phyloP scores from a whole-genome alignment of 495 filamentous ascomycete species.

The Mycothermus thermophilus region DNA sequence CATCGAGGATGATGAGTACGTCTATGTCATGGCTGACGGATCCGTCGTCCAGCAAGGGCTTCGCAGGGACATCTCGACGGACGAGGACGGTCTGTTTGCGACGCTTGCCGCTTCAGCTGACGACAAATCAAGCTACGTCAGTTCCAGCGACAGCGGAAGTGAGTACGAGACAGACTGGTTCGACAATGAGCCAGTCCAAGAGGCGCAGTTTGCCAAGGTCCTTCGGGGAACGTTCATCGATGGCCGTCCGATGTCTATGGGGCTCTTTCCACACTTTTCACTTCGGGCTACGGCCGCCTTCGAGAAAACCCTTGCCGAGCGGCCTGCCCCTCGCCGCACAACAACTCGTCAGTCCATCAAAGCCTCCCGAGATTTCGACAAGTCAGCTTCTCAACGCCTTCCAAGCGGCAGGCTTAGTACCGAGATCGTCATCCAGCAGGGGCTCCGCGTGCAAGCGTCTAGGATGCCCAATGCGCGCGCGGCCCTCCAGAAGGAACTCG shows the following conservation, averaged over 20 bases:
- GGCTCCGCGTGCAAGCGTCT: conserved; percentile 9
- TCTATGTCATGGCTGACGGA: conserved; percentile 69
- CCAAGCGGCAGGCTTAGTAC: conserved; percentile 4
- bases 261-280: conserved; percentile 10
- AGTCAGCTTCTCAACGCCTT: not conserved
- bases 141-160: not conserved
- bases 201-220: conserved; percentile 7
- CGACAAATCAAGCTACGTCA: conserved; percentile 1
- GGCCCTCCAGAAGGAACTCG: not conserved
- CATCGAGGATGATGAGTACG: conserved; percentile 58
- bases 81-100: conserved; percentile 21
- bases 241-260: conserved; percentile 2
- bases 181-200: conserved; percentile 2
- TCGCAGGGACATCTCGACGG: conserved; percentile 20
- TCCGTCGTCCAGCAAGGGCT: conserved; percentile 53
- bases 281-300: not conserved
- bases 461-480: conserved; percentile 6
- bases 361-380: not conserved
- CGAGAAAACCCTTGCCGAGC: not conserved
- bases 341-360: not conserved
- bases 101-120: conserved; percentile 16
- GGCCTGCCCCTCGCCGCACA: not conserved
- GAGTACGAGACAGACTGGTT: not conserved
- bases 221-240: conserved; percentile 7
- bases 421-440: conserved; percentile 9